phyloP scores from a whole-genome alignment of 495 filamentous ascomycete genomes.

The Glarea lozoyensis region DNA sequence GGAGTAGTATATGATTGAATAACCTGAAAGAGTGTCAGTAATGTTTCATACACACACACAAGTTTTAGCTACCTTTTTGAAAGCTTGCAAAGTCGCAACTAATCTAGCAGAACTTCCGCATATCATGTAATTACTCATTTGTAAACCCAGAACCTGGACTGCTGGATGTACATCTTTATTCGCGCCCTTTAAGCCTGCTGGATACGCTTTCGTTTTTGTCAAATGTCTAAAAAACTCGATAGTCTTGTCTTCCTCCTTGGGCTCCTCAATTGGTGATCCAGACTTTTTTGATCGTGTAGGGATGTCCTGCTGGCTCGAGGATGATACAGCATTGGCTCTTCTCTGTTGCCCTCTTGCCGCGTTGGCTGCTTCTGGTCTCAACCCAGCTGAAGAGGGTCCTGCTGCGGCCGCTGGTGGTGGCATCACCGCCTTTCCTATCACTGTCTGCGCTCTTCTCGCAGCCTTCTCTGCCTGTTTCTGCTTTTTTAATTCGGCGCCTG shows the following conservation, averaged over 20 bases:
- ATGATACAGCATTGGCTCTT: constrained; percentile 19
- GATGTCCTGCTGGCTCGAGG: constrained; percentile 20
- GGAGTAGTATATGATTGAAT: constrained; percentile 90
- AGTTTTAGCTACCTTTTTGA: constrained; percentile 62
- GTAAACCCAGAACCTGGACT: constrained; percentile 74
- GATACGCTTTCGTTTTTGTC: constrained; percentile 64
- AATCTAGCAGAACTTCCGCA: constrained; percentile 86
- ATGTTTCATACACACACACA: not conserved
- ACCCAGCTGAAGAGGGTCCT: too few relatives aligned
- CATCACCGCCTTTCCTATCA: constrained; percentile 26
- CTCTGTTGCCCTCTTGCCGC: constrained; percentile 24
- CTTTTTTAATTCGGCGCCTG: constrained; percentile 64
- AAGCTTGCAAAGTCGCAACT: constrained; percentile 77
- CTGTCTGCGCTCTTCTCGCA: constrained; percentile 57
- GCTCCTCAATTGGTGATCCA: constrained; percentile 29
- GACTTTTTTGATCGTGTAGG: constrained; percentile 24
- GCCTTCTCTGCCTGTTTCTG: constrained; percentile 72
- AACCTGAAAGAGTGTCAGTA: constrained; percentile 42
- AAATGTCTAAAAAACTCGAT: constrained; percentile 79
- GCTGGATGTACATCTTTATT: constrained; percentile 87
- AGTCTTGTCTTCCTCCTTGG: constrained; percentile 58
- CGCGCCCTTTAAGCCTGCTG: constrained; percentile 65
- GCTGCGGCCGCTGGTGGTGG: constrained; percentile 5
- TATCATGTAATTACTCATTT: constrained; percentile 82
- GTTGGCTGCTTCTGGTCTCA: constrained; percentile 33